Base-by-base conservation (phyloP, 2,329 filamentous ascomycete genomes). In the Amesomyces nigricolor region DNA sequence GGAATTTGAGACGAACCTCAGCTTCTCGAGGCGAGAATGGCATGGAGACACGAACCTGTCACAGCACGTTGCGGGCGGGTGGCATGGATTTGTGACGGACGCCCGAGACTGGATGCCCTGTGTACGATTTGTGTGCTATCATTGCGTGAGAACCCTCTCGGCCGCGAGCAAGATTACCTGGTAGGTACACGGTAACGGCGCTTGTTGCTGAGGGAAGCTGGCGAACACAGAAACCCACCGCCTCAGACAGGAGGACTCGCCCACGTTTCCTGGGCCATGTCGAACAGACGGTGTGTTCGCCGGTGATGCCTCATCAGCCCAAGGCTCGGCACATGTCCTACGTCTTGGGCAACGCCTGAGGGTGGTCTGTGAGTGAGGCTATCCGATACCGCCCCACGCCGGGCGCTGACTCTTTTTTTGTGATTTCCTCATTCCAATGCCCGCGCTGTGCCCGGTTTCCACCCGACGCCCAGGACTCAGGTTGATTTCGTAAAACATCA, bases 401-500 rank as follows among this genome's bases (percentile, higher is more conserved):
- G 22, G 22, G 22, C 22, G 22, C 14, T 42, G 39, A 35, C 32
- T 35, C 32, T 35, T 35, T 35, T 35, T 35, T 11, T 13, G 32
- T 26, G 32, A 35, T 35, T 42, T 42, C 16, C 19, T 19, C 39
- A 17, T 42, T 17, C 39, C 39, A 16, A n/a, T 42, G 39, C 39
- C 39, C 16, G 16, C 39, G n/a, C 32, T 35, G 32, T 35, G 44
- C 44, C 30, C 10, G 42, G 9, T 29, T 26, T 40, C 19, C 43
- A 47, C 37, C 35, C 47, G 26, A 35, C 39, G 44, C 54, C 19
- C 6, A 47, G 10, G 45, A 39, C 50, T 45, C 51, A 50, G 47
- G 51, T 54, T 53, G 49, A 50, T 58, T 54, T 59, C 32, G 57
- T 57, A 57, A 50, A 58, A 51, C 52, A 51, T 56, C 51, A 40